These are phyloP conservation scores for Metarhizium anisopliae DNA, from an alignment of 2,329 filamentous ascomycete genomes.

Conservation along the genomic window DNA sequence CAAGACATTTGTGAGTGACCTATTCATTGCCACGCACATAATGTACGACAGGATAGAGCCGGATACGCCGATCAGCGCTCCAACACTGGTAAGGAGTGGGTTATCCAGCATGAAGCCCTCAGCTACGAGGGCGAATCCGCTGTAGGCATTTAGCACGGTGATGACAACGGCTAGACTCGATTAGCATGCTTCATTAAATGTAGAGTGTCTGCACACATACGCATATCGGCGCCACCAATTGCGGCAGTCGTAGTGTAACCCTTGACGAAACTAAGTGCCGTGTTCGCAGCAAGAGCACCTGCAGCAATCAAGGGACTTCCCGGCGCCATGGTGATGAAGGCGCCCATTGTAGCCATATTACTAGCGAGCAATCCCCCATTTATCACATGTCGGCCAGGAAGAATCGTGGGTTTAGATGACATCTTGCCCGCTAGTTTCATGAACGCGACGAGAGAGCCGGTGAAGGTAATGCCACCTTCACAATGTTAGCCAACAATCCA, in stretches of 20 bases:
- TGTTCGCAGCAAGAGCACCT: conserved; percentile 66
- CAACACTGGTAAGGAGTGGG: conserved; percentile 73
- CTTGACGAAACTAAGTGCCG: conserved; percentile 71
- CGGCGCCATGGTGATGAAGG: conserved; percentile 73
- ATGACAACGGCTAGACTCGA: conserved; percentile 59
- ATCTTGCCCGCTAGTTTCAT: conserved; percentile 77
- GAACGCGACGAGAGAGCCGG: conserved; percentile 82
- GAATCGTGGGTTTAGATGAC: conserved; percentile 63
- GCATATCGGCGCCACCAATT: conserved; percentile 92
- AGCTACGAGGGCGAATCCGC: conserved; percentile 80
- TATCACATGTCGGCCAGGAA: conserved; percentile 67
- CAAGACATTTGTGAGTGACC: conserved; percentile 78
- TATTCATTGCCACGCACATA: conserved; percentile 85
- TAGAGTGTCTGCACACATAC: conserved; percentile 21
- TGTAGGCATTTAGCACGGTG: conserved; percentile 84
- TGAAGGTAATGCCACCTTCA: conserved; percentile 72
- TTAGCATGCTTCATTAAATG: conserved; percentile 6
- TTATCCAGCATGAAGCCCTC: conserved; percentile 92
- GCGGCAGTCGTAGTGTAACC: conserved; percentile 82
- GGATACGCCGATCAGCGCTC: conserved; percentile 78
- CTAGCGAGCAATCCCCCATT: conserved; percentile 67
- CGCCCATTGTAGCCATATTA: conserved; percentile 76
- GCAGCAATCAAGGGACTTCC: conserved; percentile 72
- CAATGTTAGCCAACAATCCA: neutral
- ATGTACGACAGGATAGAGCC: conserved; percentile 86